Percentiles rank a stretch among this genome's conserved stretches.
Evolutionary conservation across 2,329 filamentous ascomycete species (phyloP).

Genomic region (Akanthomyces muscarius): DNA sequence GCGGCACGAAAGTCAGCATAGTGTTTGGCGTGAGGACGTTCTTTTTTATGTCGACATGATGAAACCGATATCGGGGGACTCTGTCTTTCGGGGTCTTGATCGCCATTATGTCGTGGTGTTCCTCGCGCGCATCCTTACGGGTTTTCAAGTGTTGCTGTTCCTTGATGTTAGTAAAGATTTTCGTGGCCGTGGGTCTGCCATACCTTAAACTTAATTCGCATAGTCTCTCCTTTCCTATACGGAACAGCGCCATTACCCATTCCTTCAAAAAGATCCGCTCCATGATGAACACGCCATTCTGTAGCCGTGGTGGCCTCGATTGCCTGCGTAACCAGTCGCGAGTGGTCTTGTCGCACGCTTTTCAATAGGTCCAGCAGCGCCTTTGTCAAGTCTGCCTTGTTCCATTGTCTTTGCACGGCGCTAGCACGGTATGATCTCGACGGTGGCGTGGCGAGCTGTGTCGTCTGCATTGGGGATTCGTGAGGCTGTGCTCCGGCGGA

Average conservation of each 20-base stretch:
- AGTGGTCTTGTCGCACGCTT: constrained; percentile 44
- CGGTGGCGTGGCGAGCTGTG: constrained; percentile 19
- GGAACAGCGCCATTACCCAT: constrained; percentile 36
- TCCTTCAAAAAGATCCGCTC: constrained; percentile 46
- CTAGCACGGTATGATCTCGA: neutral
- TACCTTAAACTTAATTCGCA: constrained; percentile 52
- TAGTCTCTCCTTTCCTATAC: constrained; percentile 36
- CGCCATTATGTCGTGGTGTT: constrained; percentile 38
- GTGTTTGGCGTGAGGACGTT: constrained; percentile 58
- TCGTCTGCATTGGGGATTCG: neutral
- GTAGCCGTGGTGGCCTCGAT: constrained; percentile 42
- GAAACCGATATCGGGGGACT: constrained; percentile 57
- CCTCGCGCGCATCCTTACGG: constrained; percentile 43
- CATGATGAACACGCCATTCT: constrained; percentile 38
- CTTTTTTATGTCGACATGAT: constrained; percentile 56
- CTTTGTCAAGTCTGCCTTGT: neutral
- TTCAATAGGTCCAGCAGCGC: constrained; percentile 36
- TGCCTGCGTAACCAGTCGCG: constrained; percentile 41
- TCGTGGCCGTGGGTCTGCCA: constrained; percentile 2
- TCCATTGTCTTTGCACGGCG: neutral
- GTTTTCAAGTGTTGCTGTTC: constrained; percentile 40
- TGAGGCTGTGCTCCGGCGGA: constrained; percentile 19
- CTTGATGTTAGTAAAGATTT: neutral
- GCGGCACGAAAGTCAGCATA: constrained; percentile 57
- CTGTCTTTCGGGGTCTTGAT: constrained; percentile 47